phyloP scores from a whole-genome alignment of 176 grass and related monocot genomes.

The Saccharum spontaneum region DNA sequence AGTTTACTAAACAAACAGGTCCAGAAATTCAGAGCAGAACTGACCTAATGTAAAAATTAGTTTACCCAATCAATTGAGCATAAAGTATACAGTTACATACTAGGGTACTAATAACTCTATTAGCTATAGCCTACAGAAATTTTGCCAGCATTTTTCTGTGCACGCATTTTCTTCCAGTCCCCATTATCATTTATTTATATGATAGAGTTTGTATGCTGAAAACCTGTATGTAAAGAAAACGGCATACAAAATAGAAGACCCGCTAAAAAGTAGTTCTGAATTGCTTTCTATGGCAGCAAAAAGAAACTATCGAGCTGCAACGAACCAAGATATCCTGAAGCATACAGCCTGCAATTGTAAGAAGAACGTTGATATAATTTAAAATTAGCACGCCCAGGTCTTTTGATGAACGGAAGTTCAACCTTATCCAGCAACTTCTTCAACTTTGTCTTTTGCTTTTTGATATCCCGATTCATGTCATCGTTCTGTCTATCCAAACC shows the following conservation, averaged over 20 bases:
- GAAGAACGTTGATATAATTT: neutral
- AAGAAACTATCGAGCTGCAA: neutral
- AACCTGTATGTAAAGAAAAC: neutral
- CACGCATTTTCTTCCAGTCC: neutral
- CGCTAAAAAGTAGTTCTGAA: neutral
- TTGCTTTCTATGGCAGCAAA: neutral
- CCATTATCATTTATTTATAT: neutral
- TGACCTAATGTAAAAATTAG: constrained; percentile 1
- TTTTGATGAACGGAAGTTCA: neutral
- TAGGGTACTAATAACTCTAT: neutral
- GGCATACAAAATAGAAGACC: neutral
- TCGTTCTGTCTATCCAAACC: constrained; percentile 53
- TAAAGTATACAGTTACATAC: neutral
- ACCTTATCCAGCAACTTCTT: constrained; percentile 79
- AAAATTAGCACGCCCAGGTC: neutral
- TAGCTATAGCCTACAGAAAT: neutral
- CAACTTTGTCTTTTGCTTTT: constrained; percentile 71
- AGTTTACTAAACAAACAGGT: neutral
- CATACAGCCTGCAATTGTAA: neutral
- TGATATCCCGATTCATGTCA: constrained; percentile 53
- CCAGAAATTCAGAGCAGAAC: neutral
- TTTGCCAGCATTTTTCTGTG: neutral
- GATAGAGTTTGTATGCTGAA: neutral
- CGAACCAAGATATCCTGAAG: neutral
- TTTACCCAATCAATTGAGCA: neutral